phyloP scores from a whole-genome alignment of 441 rosid genomes.

The Corymbia citriodora region DNA sequence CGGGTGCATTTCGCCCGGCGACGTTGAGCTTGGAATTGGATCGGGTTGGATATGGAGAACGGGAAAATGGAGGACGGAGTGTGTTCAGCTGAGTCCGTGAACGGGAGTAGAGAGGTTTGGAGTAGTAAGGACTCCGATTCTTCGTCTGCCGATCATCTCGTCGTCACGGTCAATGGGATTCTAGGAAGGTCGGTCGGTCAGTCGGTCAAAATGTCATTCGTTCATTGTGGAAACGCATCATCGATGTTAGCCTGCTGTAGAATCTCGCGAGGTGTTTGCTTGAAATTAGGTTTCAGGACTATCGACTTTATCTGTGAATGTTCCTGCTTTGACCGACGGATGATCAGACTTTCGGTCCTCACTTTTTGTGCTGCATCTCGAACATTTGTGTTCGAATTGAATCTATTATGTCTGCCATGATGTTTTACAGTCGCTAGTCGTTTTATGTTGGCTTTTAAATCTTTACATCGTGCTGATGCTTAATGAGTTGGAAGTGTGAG shows the following conservation, averaged over 20 bases:
- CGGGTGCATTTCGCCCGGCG: conserved; percentile 9
- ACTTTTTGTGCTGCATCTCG: not conserved
- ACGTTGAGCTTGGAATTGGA: not conserved
- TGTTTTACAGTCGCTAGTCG: not conserved
- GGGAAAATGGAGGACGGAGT: conserved; percentile 34
- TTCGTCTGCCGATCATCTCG: conserved; percentile 88
- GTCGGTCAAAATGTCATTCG: not conserved
- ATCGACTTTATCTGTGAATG: not conserved
- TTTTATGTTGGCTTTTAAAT: not conserved
- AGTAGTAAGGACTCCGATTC: conserved; percentile 58
- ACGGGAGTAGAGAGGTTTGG: conserved; percentile 75
- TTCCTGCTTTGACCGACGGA: not conserved
- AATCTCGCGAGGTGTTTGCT: not conserved
- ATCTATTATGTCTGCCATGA: not conserved
- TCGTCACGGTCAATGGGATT: conserved; percentile 93
- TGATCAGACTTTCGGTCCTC: not conserved
- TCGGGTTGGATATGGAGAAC: conserved; percentile 35
- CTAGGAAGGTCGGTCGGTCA: conserved; percentile 62
- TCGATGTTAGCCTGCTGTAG: not conserved
- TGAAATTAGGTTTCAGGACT: not conserved
- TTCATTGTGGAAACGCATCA: not conserved
- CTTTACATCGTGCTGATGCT: not conserved
- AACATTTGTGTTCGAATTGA: not conserved
- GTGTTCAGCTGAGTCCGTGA: conserved; percentile 54
- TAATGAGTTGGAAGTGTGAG: not conserved